Evolutionary conservation across 2,329 filamentous ascomycete genomes (phyloP).

Genomic region (Chrysoporthe cubensis): DNA sequence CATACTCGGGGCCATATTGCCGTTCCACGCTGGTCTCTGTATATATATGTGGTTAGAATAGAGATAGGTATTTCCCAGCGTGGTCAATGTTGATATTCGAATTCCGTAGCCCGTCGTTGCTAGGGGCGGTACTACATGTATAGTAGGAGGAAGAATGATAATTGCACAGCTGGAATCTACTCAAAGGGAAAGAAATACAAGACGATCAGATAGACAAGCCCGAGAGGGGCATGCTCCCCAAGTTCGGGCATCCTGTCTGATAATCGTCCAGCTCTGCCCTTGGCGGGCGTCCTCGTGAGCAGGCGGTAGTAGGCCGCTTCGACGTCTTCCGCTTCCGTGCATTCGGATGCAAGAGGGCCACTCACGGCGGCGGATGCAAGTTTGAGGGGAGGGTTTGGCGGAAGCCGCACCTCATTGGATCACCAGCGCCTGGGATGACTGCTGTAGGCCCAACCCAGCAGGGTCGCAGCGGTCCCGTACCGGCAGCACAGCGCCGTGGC

Average conservation of each 20-base stretch:
- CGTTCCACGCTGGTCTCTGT: too few species aligned
- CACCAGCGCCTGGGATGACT: too few species aligned
- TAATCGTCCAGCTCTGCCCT: neutral
- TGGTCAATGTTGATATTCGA: neutral
- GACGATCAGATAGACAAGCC: neutral
- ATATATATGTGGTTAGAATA: too few species aligned
- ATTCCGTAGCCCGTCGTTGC: neutral
- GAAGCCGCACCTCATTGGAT: neutral
- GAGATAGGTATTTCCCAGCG: neutral
- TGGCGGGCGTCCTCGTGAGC: neutral
- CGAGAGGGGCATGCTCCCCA: neutral
- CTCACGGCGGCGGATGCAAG: slow-evolving; percentile 20
- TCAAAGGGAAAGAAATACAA: neutral
- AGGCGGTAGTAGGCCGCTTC: neutral
- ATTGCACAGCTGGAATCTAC: neutral
- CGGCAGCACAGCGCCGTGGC: too few species aligned
- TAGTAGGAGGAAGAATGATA: neutral
- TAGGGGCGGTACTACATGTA: neutral
- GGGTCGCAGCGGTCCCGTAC: too few species aligned
- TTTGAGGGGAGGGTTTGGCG: neutral
- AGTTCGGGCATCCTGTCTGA: neutral
- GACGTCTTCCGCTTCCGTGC: slow-evolving; percentile 21
- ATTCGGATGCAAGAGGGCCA: slow-evolving; percentile 23
- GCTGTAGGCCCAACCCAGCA: too few species aligned
- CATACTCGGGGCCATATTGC: slow-evolving; percentile 20